Evolutionary conservation across 495 filamentous ascomycete species (phyloP).

Genomic region (Sordaria brevicollis): DNA sequence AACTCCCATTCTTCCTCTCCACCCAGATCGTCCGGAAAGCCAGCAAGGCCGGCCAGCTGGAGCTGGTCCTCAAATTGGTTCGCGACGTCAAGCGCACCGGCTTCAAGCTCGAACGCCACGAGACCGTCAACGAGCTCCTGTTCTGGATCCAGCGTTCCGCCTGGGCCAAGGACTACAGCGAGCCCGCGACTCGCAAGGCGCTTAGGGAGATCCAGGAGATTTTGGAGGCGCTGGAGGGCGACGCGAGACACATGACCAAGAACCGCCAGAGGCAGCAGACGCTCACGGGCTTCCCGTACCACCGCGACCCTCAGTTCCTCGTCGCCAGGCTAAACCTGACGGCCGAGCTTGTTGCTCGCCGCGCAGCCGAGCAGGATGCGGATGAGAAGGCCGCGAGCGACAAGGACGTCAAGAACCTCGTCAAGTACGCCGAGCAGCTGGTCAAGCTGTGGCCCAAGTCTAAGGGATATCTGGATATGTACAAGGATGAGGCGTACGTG

Average conservation of each 20-base stretch:
- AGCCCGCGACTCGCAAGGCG: constrained; percentile 22
- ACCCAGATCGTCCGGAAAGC: constrained; percentile 34
- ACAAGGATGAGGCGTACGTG: constrained; percentile 17
- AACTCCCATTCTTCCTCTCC: constrained; percentile 18
- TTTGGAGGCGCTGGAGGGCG: constrained; percentile 39
- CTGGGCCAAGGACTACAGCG: constrained; percentile 29
- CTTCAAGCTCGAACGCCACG: constrained; percentile 33
- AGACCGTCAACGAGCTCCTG: constrained; percentile 38
- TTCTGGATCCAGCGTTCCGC: constrained; percentile 40
- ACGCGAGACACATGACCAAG: constrained; percentile 25
- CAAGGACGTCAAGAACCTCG: constrained; percentile 13
- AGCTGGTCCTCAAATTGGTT: constrained; percentile 44
- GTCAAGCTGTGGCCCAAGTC: constrained; percentile 26
- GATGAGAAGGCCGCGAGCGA: not conserved
- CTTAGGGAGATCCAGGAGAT: constrained; percentile 38
- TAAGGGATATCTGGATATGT: constrained; percentile 19
- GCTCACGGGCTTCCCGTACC: constrained; percentile 9
- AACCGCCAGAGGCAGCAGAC: not conserved
- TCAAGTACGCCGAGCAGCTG: constrained; percentile 27
- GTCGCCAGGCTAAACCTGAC: constrained; percentile 28
- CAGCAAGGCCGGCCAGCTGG: constrained; percentile 27
- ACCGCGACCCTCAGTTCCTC: constrained; percentile 29
- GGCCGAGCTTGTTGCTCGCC: constrained; percentile 20
- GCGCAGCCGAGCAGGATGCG: constrained; percentile 5
- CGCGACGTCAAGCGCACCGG: constrained; percentile 37